A percentile compares a stretch with the other conserved stretches of the same genome.
These are phyloP conservation scores for Leucosporidium yakuticum DNA, from an alignment of 768 basidiomycete species.

Conservation along the genomic window DNA sequence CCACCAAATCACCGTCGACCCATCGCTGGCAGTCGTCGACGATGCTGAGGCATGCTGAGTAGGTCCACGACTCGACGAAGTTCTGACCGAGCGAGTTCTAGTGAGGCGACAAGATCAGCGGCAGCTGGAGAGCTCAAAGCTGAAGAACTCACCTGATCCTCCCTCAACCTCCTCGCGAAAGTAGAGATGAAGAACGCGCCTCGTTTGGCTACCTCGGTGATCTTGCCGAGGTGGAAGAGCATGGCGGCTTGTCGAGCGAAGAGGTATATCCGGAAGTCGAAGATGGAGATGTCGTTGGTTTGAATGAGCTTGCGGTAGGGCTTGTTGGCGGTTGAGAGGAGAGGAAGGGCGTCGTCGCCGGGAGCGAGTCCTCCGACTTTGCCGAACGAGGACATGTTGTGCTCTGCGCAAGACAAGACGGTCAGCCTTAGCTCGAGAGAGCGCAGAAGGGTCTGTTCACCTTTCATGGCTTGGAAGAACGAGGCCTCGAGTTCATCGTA, in stretches of 20 bases:
- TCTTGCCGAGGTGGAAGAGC: conserved; percentile 60
- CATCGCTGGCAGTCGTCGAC: conserved; percentile 73
- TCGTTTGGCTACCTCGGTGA: conserved; percentile 66
- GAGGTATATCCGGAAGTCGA: conserved; percentile 87
- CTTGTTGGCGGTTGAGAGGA: conserved; percentile 73
- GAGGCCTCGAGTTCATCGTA: conserved; percentile 86
- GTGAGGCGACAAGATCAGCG: too few relatives aligned
- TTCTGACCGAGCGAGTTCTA: conserved; percentile 45
- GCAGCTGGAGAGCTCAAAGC: background rate
- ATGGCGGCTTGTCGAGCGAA: conserved; percentile 77
- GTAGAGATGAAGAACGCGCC: conserved; percentile 66
- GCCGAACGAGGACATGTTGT: conserved; percentile 88
- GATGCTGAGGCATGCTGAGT: conserved; percentile 77
- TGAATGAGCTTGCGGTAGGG: conserved; percentile 84
- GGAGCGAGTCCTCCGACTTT: conserved; percentile 63
- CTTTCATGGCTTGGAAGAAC: conserved; percentile 53
- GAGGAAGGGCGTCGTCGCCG: conserved; percentile 71
- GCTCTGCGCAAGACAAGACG: conserved; percentile 56
- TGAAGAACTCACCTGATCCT: conserved; percentile 57
- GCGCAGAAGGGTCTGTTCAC: conserved; percentile 17
- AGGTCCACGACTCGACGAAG: conserved; percentile 90
- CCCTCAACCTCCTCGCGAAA: conserved; percentile 69
- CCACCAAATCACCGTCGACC: conserved; percentile 50
- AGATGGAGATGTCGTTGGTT: conserved; percentile 81
- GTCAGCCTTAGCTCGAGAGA: background rate